Base-by-base conservation (phyloP, 2,329 filamentous ascomycete genomes). In the Botryosphaeria agaves region DNA sequence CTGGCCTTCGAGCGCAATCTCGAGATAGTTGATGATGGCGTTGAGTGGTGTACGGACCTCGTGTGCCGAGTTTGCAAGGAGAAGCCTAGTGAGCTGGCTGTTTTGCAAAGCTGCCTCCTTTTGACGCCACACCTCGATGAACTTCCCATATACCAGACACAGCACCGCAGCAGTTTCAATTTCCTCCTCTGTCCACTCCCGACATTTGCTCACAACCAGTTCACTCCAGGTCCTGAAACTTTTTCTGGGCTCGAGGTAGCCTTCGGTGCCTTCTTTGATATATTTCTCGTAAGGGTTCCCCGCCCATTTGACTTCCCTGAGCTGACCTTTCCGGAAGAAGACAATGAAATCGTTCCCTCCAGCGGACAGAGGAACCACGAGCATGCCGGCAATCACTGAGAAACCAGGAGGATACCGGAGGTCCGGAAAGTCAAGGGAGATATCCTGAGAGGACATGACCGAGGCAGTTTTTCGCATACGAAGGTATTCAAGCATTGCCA, bases 11-110 rank as follows among this genome's bases (percentile, higher is more conserved):
- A 93, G 56, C 0, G 84, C 84, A 38, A 93, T 92, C 42, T 93
- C 84, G 1, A 93, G 66, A 41, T 91, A 93, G 42, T 93, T 93
- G 52, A 93, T 91, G 44, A 93, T 92, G 11, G 84, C 84, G 44
- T 93, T 93, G 2, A 93, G 57, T 0, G 84, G 84, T 0, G 84
- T 93, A 29, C 85, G 75, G 6, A 93, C 82, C 56, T 93, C 84
- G 39, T 93, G 85, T 0, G 84, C 84, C 0, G 83, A 91, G 39
- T 93, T 92, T 4, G 83, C 80, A 14, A 93, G 61, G 2, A 93
- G 55, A 3, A 93, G 54, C 28, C 72, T 65, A 0, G 82, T 92
- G 2, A 93, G 60, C 35, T 85, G 77, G 40, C 78, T 91, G 46
- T 63, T 87, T 42, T 91, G 77, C 35, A 92, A 48, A 0, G 80